Conservation (phyloP, 805 yeast genomes). For the Saturnispora zaruensis region DNA sequence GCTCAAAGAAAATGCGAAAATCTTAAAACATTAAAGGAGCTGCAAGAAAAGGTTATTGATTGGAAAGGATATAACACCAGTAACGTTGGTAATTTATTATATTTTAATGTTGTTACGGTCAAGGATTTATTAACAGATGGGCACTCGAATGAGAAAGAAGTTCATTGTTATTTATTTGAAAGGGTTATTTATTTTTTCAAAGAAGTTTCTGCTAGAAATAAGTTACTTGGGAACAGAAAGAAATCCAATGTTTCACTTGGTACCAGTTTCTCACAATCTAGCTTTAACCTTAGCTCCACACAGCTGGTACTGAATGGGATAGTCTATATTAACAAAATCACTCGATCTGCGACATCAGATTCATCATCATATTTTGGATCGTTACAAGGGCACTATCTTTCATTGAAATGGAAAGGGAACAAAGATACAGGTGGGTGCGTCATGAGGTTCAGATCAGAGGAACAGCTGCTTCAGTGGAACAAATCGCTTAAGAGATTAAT, state of each 20-base stretch:
- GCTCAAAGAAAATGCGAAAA: conserved; percentile 90
- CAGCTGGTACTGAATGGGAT: conserved; percentile 21
- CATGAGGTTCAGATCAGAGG: conserved; percentile 76
- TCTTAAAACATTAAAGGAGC: conserved; percentile 55
- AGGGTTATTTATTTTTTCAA: conserved; percentile 52
- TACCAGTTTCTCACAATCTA: conserved; percentile 3
- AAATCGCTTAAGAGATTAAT: conserved; percentile 46
- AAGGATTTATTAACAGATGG: conserved; percentile 45
- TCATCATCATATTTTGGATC: conserved; percentile 21
- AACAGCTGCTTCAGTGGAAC: conserved; percentile 77
- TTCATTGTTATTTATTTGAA: conserved; percentile 84
- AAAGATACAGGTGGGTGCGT: conserved; percentile 82
- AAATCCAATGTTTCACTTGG: conserved; percentile 13
- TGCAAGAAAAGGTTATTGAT: conserved; percentile 68
- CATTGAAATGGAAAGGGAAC: conserved; percentile 76
- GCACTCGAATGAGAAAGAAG: conserved; percentile 70
- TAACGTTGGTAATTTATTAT: conserved; percentile 78
- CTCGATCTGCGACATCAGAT: conserved; percentile 25
- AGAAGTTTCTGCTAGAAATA: conserved; percentile 44
- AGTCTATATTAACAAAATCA: conserved; percentile 24
- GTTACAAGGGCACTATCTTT: conserved; percentile 44
- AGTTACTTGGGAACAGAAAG: conserved; percentile 35
- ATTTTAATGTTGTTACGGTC: conserved; percentile 63
- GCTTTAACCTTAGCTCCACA: background rate
- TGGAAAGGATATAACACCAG: conserved; percentile 85